Conservation (phyloP, 139 green algal species). For the Astrephomene gubernaculifera region DNA sequence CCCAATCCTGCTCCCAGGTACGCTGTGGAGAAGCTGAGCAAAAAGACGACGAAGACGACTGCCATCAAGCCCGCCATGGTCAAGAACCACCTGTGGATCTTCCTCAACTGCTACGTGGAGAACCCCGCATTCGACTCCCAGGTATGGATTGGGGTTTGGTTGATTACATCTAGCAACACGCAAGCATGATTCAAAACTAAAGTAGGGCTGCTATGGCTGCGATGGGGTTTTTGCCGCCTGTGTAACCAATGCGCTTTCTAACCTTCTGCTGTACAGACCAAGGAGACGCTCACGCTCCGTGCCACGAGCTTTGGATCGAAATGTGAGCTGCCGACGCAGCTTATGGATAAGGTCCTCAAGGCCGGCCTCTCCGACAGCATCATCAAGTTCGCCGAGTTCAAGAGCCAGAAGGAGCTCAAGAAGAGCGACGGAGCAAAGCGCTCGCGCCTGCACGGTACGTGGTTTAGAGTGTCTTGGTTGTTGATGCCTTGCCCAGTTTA, state of each 20-base stretch:
- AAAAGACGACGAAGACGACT: constrained; percentile 96
- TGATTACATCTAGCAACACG: background rate
- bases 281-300: constrained; percentile 96
- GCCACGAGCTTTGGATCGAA: constrained; percentile 94
- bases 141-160: constrained; percentile 50
- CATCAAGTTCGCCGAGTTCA: constrained; percentile 92
- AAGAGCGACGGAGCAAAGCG: constrained; percentile 97
- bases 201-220: too few species aligned
- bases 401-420: constrained; percentile 96
- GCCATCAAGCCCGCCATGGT: constrained; percentile 96
- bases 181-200: too few species aligned
- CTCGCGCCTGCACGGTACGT: constrained; percentile 47
- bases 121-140: constrained; percentile 99
- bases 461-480: background rate
- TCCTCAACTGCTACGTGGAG: constrained; percentile 97
- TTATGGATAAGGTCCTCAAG: constrained; percentile 93
- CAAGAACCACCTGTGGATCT: constrained; percentile 98
- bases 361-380: constrained; percentile 91
- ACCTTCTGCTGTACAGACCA: constrained; percentile 78
- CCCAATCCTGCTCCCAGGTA: constrained; percentile 2
- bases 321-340: constrained; percentile 86
- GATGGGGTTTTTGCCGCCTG: background rate
- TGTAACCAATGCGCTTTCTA: background rate
- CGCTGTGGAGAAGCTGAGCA: constrained; percentile 89
- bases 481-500: background rate